Percentiles rank a stretch among this genome's conserved stretches.
phyloP scores from a whole-genome alignment of 345 rosid genomes.

The Citrus glauca region DNA sequence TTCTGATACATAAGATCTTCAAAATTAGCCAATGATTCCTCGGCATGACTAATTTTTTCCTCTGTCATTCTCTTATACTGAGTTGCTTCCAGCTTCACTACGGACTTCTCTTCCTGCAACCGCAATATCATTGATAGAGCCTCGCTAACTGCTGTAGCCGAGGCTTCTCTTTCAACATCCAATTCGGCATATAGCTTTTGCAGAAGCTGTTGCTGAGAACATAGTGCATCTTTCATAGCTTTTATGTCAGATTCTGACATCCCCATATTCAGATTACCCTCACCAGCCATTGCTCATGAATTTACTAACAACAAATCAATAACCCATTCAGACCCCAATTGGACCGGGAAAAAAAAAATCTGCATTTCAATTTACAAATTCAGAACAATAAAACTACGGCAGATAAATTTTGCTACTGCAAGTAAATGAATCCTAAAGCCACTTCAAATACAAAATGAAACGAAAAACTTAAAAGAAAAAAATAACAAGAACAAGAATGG shows the following conservation, averaged over 20 bases:
- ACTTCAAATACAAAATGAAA: background rate
- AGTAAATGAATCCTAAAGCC: background rate
- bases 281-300: slow-evolving; percentile 33
- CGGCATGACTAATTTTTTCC: slow-evolving; percentile 74
- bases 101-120: slow-evolving; percentile 81
- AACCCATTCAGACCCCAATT: background rate
- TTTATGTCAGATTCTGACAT: slow-evolving; percentile 37
- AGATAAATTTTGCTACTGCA: background rate
- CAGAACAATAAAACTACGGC: background rate
- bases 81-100: slow-evolving; percentile 72
- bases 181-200: slow-evolving; percentile 60
- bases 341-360: background rate
- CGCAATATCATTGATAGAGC: slow-evolving; percentile 87
- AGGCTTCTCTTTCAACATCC: slow-evolving; percentile 85
- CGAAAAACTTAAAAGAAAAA: no score
- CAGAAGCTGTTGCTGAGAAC: slow-evolving; percentile 77
- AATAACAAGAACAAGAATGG: background rate
- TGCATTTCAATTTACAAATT: background rate
- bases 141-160: slow-evolving; percentile 69
- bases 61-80: slow-evolving; percentile 89
- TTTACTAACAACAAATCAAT: background rate
- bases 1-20: slow-evolving; percentile 76
- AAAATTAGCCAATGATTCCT: slow-evolving; percentile 62
- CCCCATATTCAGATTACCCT: slow-evolving; percentile 26
- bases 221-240: slow-evolving; percentile 51